Evolutionary conservation across 495 filamentous ascomycete species (phyloP).

Genomic region (Penicillium arizonense): DNA sequence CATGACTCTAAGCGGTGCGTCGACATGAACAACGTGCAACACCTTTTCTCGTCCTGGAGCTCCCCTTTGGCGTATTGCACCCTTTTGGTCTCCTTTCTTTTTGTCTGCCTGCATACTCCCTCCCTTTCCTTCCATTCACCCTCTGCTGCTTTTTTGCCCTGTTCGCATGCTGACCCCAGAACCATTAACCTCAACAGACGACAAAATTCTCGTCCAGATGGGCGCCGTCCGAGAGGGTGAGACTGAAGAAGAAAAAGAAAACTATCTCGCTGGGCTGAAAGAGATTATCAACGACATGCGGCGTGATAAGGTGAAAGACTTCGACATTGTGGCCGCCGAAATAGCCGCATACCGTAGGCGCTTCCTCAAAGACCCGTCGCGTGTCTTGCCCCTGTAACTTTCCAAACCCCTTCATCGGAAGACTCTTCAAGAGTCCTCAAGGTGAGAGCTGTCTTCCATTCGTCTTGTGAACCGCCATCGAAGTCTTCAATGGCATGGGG

Average conservation of each 20-base stretch:
- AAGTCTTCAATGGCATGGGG: constrained; percentile 3
- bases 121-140: constrained; percentile 5
- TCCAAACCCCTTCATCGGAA: background rate
- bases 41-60: constrained; percentile 7
- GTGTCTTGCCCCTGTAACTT: constrained; percentile 47
- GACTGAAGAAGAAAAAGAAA: constrained; percentile 63
- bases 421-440: constrained; percentile 14
- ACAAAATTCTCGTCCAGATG: constrained; percentile 80
- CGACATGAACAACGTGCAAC: constrained; percentile 38
- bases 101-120: constrained; percentile 1
- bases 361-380: constrained; percentile 57
- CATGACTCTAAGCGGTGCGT: constrained; percentile 82
- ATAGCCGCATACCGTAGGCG: constrained; percentile 80
- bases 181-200: constrained; percentile 64
- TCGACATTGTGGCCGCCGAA: constrained; percentile 72
- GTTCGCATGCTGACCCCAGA: constrained; percentile 60
- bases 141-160: constrained; percentile 25
- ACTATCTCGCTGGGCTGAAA: constrained; percentile 74
- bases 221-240: constrained; percentile 70
- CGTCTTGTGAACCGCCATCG: constrained; percentile 8
- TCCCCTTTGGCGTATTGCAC: constrained; percentile 8
- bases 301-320: constrained; percentile 72
- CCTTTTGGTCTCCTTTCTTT: constrained; percentile 12
- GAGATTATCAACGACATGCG: constrained; percentile 74
- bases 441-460: constrained; percentile 32